Percentiles rank a stretch among this genome's conserved stretches.
These are phyloP conservation scores for Lagenidium sp. DNA, from an alignment of 352 stramenopile genomes.

Conservation along the genomic window DNA sequence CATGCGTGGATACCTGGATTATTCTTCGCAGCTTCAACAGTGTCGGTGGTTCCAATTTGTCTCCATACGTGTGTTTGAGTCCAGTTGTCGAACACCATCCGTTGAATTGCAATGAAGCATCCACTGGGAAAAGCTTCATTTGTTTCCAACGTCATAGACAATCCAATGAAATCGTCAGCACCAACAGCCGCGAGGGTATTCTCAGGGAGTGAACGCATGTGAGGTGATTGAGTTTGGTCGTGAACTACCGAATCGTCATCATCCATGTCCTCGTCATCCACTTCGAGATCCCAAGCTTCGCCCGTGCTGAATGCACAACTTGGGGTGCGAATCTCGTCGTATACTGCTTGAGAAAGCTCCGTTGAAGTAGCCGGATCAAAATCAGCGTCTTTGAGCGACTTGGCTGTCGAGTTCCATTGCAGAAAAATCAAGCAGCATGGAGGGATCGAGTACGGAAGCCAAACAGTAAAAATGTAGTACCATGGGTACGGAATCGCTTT, in stretches of 20 bases:
- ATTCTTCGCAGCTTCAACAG: conserved; percentile 51
- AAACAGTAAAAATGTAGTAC: conserved; percentile 87
- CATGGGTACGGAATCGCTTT: conserved; percentile 71
- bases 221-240: background rate
- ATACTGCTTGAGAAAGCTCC: conserved; percentile 45
- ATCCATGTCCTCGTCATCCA: conserved; percentile 25
- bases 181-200: background rate
- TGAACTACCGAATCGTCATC: conserved; percentile 2
- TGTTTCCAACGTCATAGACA: conserved; percentile 79
- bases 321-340: conserved; percentile 68
- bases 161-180: conserved; percentile 58
- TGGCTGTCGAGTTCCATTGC: conserved; percentile 82
- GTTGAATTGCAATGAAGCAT: conserved; percentile 76
- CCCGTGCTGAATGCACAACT: conserved; percentile 68
- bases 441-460: conserved; percentile 77
- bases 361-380: conserved; percentile 26
- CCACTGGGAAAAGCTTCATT: conserved; percentile 67
- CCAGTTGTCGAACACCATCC: conserved; percentile 30
- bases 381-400: conserved; percentile 66
- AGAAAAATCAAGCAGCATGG: conserved; percentile 83
- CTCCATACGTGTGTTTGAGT: conserved; percentile 41
- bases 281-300: conserved; percentile 29
- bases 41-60: conserved; percentile 79
- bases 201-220: too few relatives aligned
- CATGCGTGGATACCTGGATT: conserved; percentile 16